Base-by-base conservation (phyloP, 106 monocot species). In the Dioscorea alata region DNA sequence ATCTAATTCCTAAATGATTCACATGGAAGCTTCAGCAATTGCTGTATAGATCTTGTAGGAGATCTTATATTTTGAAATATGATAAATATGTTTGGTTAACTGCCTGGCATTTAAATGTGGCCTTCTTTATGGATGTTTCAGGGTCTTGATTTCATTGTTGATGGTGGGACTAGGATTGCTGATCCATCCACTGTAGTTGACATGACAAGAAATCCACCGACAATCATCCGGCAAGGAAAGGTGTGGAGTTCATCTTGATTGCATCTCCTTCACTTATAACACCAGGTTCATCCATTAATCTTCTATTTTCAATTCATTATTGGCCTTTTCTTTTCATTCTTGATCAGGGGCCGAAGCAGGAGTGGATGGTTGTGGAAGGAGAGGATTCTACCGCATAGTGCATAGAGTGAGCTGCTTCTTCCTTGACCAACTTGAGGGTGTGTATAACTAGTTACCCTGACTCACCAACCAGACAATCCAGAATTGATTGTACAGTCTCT, bases 61-160 rank as follows among this genome's bases (percentile, higher is more conserved):
- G 23, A n/a, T 21, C 51, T 13, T 53, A 31, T 23, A 22, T 56
- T 48, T 66, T 66, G 4, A 56, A 14, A 22, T 8, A 32, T 69
- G 22, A 23, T 17, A 48, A 68, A 8, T 63, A 7, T 14, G 12
- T 76, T 68, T 50, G 48, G 15, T 7, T 69, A 8, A 25, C 67
- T 61, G 6, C 64, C 48, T 21, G 9, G 7, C 24, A 34, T 50
- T 13, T 60, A 28, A 34, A 60, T 21, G 33, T 69, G 17, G n/a
- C 65, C 15, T 64, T 69, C 68, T 13, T 73, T 64, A 49, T 14
- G 18, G 60, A 50, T 76, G 66, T 66, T 78, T 21, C 59, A 97
- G 97, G 97, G 97, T 33, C 79, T 99, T 71, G 97, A 99, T 83
- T 99, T 99, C 78, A 54, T 99, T 77, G 83, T 99, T 80, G 92